phyloP scores from a whole-genome alignment of 1,139 yeast species.

The Suhomyces maxii region DNA sequence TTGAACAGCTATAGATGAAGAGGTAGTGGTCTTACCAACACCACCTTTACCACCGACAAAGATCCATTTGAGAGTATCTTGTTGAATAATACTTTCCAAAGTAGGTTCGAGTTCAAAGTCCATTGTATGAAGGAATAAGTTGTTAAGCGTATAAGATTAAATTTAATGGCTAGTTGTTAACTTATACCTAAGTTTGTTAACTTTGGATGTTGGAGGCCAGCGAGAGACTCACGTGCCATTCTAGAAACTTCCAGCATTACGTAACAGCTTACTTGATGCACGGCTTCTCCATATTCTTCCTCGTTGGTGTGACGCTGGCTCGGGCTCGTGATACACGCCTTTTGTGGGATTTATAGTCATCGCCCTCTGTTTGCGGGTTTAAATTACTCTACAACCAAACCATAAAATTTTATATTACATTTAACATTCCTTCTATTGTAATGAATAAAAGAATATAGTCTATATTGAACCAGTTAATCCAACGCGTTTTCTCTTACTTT shows the following conservation, averaged over 20 bases:
- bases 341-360: background rate
- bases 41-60: conserved; percentile 99
- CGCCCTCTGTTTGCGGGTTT: background rate
- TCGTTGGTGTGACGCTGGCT: background rate
- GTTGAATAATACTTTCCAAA: conserved; percentile 60
- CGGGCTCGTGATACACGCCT: background rate
- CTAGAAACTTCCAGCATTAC: conserved; percentile 2
- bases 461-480: background rate
- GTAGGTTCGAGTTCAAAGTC: conserved; percentile 64
- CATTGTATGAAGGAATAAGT: conserved; percentile 22
- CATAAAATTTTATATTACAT: no score
- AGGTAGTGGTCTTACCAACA: conserved; percentile 97
- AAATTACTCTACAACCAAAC: no score
- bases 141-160: no score
- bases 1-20: conserved; percentile 93
- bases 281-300: background rate
- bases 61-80: conserved; percentile 85
- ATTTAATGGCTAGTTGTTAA: no score
- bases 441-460: background rate
- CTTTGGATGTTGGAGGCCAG: background rate
- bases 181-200: background rate
- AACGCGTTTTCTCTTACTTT: background rate
- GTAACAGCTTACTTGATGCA: background rate
- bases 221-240: conserved; percentile 4
- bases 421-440: background rate